Evolutionary conservation across 2,329 filamentous ascomycete species (phyloP).

Genomic region (Scortechinia acanthostroma): DNA sequence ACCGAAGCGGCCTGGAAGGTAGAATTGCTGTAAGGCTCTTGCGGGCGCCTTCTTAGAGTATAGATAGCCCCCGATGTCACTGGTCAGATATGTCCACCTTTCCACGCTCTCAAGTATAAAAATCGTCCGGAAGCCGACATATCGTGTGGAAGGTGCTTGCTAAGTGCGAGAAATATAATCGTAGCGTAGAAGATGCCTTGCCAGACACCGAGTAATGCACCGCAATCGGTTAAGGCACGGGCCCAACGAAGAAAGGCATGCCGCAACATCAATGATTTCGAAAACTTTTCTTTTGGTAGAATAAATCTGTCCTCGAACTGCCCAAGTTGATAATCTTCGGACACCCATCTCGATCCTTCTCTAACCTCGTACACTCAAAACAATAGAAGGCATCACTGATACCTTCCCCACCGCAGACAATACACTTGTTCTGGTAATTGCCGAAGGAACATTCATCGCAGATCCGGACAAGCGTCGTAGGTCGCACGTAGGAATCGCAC

Average conservation of each 20-base stretch:
- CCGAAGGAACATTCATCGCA: conserved; percentile 99
- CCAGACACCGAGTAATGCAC: no score
- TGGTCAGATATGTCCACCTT: no score
- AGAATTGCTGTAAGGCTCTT: no score
- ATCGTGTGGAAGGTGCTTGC: no score
- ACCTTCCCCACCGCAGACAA: conserved; percentile 95
- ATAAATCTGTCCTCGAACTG: conserved; percentile 85
- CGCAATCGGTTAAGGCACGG: no score
- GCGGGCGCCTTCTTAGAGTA: no score
- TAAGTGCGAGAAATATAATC: no score
- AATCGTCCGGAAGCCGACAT: no score
- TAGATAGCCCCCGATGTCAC: no score
- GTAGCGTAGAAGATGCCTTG: no score
- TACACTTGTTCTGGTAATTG: conserved; percentile 99
- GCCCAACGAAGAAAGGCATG: conserved; percentile 5
- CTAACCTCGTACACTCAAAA: conserved; percentile 92
- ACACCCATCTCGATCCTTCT: conserved; percentile 95
- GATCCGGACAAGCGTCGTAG: conserved; percentile 93
- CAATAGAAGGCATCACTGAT: conserved; percentile 99
- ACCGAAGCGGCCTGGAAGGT: conserved; percentile 53
- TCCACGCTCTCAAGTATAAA: no score
- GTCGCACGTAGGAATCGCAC: conserved; percentile 97
- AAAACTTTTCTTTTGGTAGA: conserved; percentile 16
- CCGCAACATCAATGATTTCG: conserved; percentile 24
- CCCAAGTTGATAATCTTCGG: conserved; percentile 99